These are phyloP conservation scores for Saccharomycopsis microspora DNA, from an alignment of 805 yeast genomes.

Conservation along the genomic window DNA sequence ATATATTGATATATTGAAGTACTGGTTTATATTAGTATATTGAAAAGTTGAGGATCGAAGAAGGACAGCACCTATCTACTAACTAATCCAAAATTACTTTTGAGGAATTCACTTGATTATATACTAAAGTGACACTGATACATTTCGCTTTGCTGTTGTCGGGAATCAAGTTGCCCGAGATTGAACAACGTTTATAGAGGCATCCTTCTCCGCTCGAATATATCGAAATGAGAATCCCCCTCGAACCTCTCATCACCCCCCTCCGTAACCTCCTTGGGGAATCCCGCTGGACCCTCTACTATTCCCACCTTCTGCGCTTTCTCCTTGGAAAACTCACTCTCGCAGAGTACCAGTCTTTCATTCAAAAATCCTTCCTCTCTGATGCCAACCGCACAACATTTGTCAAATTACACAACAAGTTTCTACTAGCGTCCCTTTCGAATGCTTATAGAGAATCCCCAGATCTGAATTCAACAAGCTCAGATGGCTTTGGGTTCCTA, in stretches of 20 bases:
- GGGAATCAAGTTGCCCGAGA: no score
- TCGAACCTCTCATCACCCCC: conserved; percentile 58
- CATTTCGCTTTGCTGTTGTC: no score
- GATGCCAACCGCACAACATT: conserved; percentile 21
- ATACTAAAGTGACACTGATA: no score
- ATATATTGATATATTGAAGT: no score
- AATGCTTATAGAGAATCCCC: conserved; percentile 75
- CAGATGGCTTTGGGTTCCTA: conserved; percentile 32
- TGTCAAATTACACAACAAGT: conserved; percentile 67
- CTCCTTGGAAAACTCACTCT: conserved; percentile 73
- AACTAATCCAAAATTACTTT: no score
- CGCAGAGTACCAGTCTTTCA: conserved; percentile 37
- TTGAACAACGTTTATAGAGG: no score
- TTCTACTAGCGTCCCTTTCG: conserved; percentile 71
- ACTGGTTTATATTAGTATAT: no score
- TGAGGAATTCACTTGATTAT: no score
- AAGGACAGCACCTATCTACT: no score
- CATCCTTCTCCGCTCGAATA: no score
- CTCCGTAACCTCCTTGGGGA: conserved; percentile 65
- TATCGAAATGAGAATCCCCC: conserved; percentile 34
- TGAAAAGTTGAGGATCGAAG: no score
- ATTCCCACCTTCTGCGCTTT: conserved; percentile 65
- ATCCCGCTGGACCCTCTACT: conserved; percentile 73
- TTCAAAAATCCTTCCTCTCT: conserved; percentile 2
- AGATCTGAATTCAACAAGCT: conserved; percentile 1